Conservation (phyloP, 208 protist species). For the Acanthamoeba lenticulata region DNA sequence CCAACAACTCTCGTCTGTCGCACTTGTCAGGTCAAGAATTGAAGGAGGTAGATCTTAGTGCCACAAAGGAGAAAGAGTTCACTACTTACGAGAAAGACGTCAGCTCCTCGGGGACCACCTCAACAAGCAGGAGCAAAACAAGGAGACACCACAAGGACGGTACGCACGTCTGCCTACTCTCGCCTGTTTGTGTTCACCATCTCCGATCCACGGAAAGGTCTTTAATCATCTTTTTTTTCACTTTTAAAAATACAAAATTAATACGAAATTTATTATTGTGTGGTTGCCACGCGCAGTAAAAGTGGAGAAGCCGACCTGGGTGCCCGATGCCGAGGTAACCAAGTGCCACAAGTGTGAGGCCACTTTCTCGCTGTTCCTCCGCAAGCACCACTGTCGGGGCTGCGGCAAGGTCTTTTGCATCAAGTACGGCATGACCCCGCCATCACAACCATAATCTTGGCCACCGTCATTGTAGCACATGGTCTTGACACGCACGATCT, state of each 20-base stretch:
- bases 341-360: constrained; percentile 13
- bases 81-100: neutral
- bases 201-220: neutral
- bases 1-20: neutral
- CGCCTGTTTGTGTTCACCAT: neutral
- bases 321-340: neutral
- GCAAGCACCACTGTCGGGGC: constrained; percentile 18
- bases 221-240: neutral
- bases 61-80: neutral
- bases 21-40: neutral
- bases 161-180: neutral
- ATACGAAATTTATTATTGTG: neutral
- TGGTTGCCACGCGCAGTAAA: neutral
- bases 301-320: neutral
- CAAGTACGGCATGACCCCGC: neutral
- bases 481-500: too few species aligned
- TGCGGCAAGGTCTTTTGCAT: constrained; percentile 12
- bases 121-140: neutral
- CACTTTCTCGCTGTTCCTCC: neutral
- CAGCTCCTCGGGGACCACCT: neutral
- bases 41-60: neutral
- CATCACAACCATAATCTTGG: too few species aligned
- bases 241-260: neutral
- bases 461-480: too few species aligned
- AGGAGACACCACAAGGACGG: neutral